Conservation (phyloP, 257 asterid genomes). For the Ajuga chamaepitys region DNA sequence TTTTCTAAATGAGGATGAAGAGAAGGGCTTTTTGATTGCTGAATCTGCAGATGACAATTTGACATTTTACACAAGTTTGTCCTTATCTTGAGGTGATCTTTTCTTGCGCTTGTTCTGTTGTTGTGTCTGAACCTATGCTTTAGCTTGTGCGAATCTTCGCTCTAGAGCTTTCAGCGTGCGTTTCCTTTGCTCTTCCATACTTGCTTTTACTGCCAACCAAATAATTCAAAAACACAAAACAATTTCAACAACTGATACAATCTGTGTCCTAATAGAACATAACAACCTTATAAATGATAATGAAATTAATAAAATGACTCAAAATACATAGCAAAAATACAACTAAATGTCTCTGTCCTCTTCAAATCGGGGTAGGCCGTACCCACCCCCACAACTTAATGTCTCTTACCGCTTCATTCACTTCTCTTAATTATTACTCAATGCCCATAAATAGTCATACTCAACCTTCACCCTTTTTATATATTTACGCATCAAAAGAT, state of each 20-base stretch:
- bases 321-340: too few relatives aligned
- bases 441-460: background rate
- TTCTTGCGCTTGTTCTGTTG: slow-evolving; percentile 46
- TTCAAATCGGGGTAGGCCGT: too few relatives aligned
- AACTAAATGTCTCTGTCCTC: too few relatives aligned
- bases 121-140: slow-evolving; percentile 44
- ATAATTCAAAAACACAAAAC: too few relatives aligned
- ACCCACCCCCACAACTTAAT: too few relatives aligned
- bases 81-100: slow-evolving; percentile 25
- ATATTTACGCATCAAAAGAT: background rate
- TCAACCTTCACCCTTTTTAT: background rate
- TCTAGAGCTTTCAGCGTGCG: slow-evolving; percentile 70
- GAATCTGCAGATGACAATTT: slow-evolving; percentile 19
- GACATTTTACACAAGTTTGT: background rate
- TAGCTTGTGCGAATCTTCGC: slow-evolving; percentile 68
- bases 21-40: slow-evolving; percentile 14
- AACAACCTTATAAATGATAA: too few relatives aligned
- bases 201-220: slow-evolving; percentile 6
- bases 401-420: too few relatives aligned
- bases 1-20: slow-evolving; percentile 33
- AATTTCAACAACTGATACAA: too few relatives aligned
- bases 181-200: slow-evolving; percentile 56
- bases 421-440: too few relatives aligned
- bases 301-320: too few relatives aligned
- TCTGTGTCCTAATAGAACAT: too few relatives aligned